These are phyloP conservation scores for Citrus unshiu DNA, from an alignment of 345 rosid species.

Conservation along the genomic window DNA sequence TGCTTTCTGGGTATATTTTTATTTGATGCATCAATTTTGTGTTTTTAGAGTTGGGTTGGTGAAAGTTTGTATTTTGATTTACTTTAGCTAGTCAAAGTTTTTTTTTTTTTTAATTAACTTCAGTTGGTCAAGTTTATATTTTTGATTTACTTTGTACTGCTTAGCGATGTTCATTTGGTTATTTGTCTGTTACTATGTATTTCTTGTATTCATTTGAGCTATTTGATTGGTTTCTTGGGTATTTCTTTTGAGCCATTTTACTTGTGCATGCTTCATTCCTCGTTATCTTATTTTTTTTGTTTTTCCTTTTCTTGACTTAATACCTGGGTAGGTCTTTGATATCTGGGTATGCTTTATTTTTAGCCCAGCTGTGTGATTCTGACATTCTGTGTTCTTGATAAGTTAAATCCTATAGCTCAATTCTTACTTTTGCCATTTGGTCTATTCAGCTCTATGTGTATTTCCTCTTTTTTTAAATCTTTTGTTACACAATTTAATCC, in stretches of 20 bases:
- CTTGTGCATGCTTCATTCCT: background rate
- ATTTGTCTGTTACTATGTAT: background rate
- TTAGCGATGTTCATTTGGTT: background rate
- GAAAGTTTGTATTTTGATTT: background rate
- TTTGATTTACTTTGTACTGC: background rate
- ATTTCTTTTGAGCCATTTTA: background rate
- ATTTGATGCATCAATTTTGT: background rate
- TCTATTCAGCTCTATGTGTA: background rate
- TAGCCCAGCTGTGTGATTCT: background rate
- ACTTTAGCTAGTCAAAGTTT: background rate
- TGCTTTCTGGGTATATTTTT: constrained; percentile 1
- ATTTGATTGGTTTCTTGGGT: background rate
- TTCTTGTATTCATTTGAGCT: background rate
- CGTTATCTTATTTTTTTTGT: background rate
- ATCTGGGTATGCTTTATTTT: too few relatives aligned
- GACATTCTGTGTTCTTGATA: background rate
- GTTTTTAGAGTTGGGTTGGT: background rate
- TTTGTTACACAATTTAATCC: background rate
- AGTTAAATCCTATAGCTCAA: background rate
- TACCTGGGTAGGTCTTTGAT: background rate
- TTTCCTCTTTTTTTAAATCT: background rate
- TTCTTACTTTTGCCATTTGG: background rate
- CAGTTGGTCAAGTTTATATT: background rate
- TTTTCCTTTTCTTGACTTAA: background rate
- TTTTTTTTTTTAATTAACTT: background rate